phyloP scores from a whole-genome alignment of 192 early-diverging fungal genomes.

The Rhizophagus clarus region DNA sequence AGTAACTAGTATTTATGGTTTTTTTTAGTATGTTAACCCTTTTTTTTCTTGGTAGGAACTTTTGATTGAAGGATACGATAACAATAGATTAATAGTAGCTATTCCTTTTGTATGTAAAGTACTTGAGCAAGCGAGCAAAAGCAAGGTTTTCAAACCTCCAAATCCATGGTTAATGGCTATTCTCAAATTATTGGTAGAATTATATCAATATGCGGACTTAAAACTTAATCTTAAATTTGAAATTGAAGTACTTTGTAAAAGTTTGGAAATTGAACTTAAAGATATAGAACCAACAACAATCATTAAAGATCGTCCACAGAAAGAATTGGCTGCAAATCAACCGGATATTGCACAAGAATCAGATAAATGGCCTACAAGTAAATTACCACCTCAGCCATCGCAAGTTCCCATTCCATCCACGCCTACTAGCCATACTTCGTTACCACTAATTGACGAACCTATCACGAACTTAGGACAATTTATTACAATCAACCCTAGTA shows the following conservation, averaged over 20 bases:
- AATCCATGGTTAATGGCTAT: constrained; percentile 99
- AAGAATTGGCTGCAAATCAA: constrained; percentile 38
- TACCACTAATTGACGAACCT: background rate
- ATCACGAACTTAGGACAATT: constrained; percentile 56
- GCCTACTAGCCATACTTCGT: background rate
- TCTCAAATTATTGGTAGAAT: constrained; percentile 86
- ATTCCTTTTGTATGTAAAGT: constrained; percentile 99
- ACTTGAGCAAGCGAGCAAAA: constrained; percentile 82
- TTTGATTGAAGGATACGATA: constrained; percentile 88
- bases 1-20: background rate
- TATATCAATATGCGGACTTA: constrained; percentile 91
- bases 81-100: constrained; percentile 86
- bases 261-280: constrained; percentile 82
- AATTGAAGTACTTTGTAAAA: constrained; percentile 97
- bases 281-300: constrained; percentile 67
- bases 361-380: constrained; percentile 42
- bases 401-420: background rate
- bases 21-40: background rate
- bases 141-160: constrained; percentile 90
- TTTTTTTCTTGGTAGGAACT: constrained; percentile 62
- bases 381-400: background rate
- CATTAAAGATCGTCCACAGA: constrained; percentile 63
- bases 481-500: constrained; percentile 80
- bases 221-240: constrained; percentile 98
- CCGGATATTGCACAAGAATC: constrained; percentile 40